phyloP scores from a whole-genome alignment of 2,329 filamentous ascomycete species.

The Colletotrichum sidae region DNA sequence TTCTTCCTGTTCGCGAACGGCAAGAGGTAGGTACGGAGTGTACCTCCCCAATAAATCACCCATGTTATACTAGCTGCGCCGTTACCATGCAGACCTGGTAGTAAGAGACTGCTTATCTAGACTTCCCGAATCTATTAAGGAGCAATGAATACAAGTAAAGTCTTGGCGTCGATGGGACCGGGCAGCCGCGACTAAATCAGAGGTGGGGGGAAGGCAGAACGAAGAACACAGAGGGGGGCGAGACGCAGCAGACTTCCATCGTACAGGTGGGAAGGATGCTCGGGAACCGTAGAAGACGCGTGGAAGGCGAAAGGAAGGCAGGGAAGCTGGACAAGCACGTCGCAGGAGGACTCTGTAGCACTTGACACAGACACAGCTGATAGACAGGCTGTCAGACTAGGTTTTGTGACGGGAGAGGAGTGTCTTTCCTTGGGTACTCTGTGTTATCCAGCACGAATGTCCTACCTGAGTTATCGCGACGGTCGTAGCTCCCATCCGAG shows the following conservation, averaged over 20 bases:
- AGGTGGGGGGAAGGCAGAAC: neutral
- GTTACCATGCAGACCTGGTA: conserved; percentile 13
- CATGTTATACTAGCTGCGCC: conserved; percentile 32
- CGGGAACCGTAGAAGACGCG: conserved; percentile 24
- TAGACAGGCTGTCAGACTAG: neutral
- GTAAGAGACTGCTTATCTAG: neutral
- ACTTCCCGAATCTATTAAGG: neutral
- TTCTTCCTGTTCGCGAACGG: conserved; percentile 2
- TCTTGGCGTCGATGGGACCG: conserved; percentile 25
- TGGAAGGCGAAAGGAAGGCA: conserved; percentile 25
- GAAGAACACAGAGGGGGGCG: neutral
- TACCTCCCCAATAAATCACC: conserved; percentile 17
- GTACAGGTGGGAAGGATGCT: conserved; percentile 18
- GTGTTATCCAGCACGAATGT: no score
- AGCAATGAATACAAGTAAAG: neutral
- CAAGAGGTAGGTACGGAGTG: neutral
- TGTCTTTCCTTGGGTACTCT: no score
- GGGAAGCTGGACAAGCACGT: neutral
- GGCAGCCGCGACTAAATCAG: conserved; percentile 11
- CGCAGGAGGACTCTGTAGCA: no score
- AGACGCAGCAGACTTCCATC: conserved; percentile 18
- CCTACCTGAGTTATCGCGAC: neutral
- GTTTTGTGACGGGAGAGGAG: no score
- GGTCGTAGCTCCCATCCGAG: conserved; percentile 21
- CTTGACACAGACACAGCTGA: neutral